These are phyloP conservation scores for Pichia sp. DNA, from an alignment of 1,139 yeast species.

Conservation along the genomic window DNA sequence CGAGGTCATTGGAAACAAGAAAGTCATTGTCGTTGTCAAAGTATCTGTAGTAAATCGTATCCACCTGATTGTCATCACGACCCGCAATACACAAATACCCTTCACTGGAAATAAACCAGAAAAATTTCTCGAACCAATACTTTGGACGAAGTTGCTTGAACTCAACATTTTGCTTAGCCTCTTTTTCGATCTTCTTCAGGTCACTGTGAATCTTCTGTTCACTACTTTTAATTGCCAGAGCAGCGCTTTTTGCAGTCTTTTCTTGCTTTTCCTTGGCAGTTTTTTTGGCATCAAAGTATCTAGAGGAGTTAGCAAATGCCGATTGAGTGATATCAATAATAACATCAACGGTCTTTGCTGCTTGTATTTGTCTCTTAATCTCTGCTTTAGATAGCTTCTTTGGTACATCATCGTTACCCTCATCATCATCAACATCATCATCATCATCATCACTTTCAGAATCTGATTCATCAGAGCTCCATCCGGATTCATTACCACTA, in stretches of 20 bases:
- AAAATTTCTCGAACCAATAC: constrained; percentile 89
- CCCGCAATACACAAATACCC: constrained; percentile 87
- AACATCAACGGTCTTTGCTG: constrained; percentile 37
- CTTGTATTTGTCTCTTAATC: constrained; percentile 11
- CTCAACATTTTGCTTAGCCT: constrained; percentile 42
- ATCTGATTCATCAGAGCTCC: constrained; percentile 28
- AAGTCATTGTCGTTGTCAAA: constrained; percentile 63
- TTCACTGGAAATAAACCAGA: constrained; percentile 87
- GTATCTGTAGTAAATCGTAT: constrained; percentile 72
- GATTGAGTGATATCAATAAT: constrained; percentile 63
- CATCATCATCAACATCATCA: no score
- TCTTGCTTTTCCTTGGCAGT: constrained; percentile 71
- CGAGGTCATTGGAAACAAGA: constrained; percentile 68
- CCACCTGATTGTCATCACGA: constrained; percentile 77
- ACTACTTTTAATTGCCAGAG: constrained; percentile 76
- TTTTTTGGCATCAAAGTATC: constrained; percentile 74
- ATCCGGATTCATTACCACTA: constrained; percentile 24
- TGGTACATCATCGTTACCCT: background rate
- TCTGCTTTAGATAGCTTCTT: background rate
- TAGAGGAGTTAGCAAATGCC: constrained; percentile 88
- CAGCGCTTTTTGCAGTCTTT: constrained; percentile 74
- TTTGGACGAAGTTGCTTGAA: constrained; percentile 64
- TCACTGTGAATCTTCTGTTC: constrained; percentile 74
- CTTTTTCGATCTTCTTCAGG: constrained; percentile 57
- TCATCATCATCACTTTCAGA: constrained; percentile 32